Percentiles rank a stretch among this genome's conserved stretches.
Conservation (phyloP, 768 basidiomycete species). For the Mycena venus region DNA sequence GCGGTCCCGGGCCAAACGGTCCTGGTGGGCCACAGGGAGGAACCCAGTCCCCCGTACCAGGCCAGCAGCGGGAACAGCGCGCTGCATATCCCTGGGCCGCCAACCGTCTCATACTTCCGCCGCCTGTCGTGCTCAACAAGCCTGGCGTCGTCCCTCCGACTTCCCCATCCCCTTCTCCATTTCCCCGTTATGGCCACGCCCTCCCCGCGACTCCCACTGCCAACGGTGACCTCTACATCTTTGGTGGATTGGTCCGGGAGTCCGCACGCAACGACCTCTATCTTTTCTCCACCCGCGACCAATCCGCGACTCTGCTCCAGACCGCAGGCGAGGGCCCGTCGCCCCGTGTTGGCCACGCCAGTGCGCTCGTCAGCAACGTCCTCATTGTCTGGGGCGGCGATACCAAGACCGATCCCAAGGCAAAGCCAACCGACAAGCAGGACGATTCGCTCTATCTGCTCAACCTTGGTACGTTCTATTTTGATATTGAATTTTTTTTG, state of each 20-base stretch:
- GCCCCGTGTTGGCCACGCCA: constrained; percentile 95
- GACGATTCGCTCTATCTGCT: constrained; percentile 95
- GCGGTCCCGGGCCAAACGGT: too few species aligned
- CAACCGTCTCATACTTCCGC: constrained; percentile 76
- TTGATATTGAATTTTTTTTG: constrained; percentile 8
- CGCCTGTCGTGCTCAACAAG: constrained; percentile 74
- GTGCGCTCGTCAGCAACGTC: constrained; percentile 95
- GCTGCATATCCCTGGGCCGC: constrained; percentile 89
- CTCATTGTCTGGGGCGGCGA: constrained; percentile 99
- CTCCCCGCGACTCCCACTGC: constrained; percentile 83
- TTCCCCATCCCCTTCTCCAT: constrained; percentile 86
- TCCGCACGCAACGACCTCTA: constrained; percentile 93
- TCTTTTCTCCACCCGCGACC: constrained; percentile 84
- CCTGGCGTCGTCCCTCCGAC: constrained; percentile 75
- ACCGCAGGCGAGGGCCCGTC: constrained; percentile 91
- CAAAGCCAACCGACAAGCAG: constrained; percentile 77
- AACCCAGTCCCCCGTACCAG: constrained; percentile 23
- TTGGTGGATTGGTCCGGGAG: constrained; percentile 96
- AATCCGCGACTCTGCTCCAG: constrained; percentile 85
- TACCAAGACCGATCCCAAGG: constrained; percentile 82
- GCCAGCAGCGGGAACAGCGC: constrained; percentile 49
- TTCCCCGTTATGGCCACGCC: constrained; percentile 96
- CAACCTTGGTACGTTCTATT: constrained; percentile 84
- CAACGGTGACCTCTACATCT: constrained; percentile 94
- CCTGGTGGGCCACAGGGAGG: background rate